These are phyloP conservation scores for Globisporangium polare DNA, from an alignment of 352 stramenopile genomes.

Conservation along the genomic window DNA sequence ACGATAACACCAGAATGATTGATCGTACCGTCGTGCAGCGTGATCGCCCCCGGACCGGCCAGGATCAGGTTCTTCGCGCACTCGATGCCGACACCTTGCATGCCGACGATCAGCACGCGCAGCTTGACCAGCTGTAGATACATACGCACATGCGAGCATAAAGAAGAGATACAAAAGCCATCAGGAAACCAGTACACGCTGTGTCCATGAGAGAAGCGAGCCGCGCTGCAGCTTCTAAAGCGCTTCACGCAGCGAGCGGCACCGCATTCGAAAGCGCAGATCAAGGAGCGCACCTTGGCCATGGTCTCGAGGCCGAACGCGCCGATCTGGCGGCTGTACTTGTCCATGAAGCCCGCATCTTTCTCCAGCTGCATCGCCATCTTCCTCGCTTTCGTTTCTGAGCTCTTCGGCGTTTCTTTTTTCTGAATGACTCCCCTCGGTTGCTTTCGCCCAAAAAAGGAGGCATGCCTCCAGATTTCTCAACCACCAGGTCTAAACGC, in stretches of 20 bases:
- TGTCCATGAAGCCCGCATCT: conserved; percentile 92
- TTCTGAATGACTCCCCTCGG: neutral
- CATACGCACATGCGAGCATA: neutral
- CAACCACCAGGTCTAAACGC: no score
- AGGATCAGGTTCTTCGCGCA: conserved; percentile 93
- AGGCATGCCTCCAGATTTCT: no score
- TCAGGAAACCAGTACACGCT: neutral
- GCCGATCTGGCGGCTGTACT: conserved; percentile 92
- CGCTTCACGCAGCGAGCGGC: neutral
- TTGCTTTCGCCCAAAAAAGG: neutral
- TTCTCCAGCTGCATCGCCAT: conserved; percentile 74
- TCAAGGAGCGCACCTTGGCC: conserved; percentile 64
- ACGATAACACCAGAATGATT: neutral
- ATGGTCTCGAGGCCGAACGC: conserved; percentile 91
- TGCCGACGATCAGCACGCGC: conserved; percentile 80
- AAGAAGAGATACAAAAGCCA: neutral
- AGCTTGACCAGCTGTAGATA: conserved; percentile 63
- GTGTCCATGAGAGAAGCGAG: neutral
- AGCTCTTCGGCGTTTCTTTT: conserved; percentile 11
- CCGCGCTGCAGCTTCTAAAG: neutral
- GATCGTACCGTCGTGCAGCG: conserved; percentile 67
- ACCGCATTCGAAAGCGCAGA: conserved; percentile 10
- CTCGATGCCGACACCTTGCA: conserved; percentile 88
- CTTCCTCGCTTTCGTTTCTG: conserved; percentile 24
- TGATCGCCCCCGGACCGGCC: conserved; percentile 84